Evolutionary conservation across 2,329 filamentous ascomycete genomes (phyloP).

Genomic region (Thermoascus crustaceus): DNA sequence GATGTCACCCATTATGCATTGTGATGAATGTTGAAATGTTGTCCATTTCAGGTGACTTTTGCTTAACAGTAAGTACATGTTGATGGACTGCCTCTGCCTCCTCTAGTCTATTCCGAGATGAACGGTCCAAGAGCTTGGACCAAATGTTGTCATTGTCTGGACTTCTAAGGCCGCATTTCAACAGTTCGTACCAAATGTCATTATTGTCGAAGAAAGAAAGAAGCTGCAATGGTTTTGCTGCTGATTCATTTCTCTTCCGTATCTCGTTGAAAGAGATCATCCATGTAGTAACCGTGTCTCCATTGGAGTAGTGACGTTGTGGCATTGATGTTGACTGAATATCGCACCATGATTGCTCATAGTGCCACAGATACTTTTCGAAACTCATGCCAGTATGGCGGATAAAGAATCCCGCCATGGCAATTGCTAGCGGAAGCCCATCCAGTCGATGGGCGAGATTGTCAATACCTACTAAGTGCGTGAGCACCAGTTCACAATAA

Average conservation of each 20-base stretch:
- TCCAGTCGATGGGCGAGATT: conserved; percentile 30
- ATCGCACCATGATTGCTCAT: conserved; percentile 30
- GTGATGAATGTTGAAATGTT: too few species aligned
- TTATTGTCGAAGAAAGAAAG: not conserved
- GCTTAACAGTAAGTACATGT: too few species aligned
- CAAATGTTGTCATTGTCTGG: too few species aligned
- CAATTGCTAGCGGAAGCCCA: conserved; percentile 41
- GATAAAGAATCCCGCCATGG: conserved; percentile 41
- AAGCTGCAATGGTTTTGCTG: not conserved
- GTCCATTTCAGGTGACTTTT: too few species aligned
- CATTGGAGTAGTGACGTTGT: conserved; percentile 15
- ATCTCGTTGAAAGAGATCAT: conserved; percentile 9
- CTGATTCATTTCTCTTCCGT: too few species aligned
- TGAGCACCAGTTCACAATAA: too few species aligned
- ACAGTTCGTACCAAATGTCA: too few species aligned
- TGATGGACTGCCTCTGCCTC: too few species aligned
- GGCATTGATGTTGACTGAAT: conserved; percentile 12
- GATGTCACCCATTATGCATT: too few species aligned
- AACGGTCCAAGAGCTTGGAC: too few species aligned
- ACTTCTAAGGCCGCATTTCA: too few species aligned
- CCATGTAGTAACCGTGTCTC: conserved; percentile 27
- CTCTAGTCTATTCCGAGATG: too few species aligned
- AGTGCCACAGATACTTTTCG: conserved; percentile 34
- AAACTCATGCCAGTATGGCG: conserved; percentile 28
- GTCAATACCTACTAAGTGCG: conserved; percentile 17